Evolutionary conservation across 306 rosid genomes (phyloP).

Genomic region (Rosa rugosa): DNA sequence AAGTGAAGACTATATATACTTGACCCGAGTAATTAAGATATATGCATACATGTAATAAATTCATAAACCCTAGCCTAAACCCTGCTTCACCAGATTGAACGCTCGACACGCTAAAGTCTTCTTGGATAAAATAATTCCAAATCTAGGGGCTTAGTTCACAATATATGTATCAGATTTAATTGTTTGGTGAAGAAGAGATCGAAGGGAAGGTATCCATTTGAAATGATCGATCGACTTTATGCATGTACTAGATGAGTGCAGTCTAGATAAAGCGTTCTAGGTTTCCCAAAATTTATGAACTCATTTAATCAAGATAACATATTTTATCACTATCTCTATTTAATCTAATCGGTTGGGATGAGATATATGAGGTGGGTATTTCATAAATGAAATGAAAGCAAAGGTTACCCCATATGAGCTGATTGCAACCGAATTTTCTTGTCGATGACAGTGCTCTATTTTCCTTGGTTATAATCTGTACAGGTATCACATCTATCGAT

Average conservation of each 20-base stretch:
- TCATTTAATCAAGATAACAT: not conserved
- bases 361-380: not conserved
- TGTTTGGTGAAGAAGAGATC: too few species aligned
- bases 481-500: conserved; percentile 11
- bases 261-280: not conserved
- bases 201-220: too few species aligned
- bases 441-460: not conserved
- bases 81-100: not conserved
- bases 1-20: too few species aligned
- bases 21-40: too few species aligned
- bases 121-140: too few species aligned
- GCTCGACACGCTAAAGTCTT: too few species aligned
- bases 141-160: too few species aligned
- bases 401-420: not conserved
- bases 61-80: not conserved
- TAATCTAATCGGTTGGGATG: not conserved
- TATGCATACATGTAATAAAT: too few species aligned
- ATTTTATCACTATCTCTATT: not conserved
- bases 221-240: not conserved
- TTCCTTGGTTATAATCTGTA: not conserved
- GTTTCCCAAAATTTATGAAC: too few species aligned
- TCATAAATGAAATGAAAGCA: not conserved
- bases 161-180: too few species aligned
- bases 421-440: not conserved
- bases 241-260: not conserved